Base-by-base conservation (phyloP, 345 rosid genomes). In the Boechera stricta region DNA sequence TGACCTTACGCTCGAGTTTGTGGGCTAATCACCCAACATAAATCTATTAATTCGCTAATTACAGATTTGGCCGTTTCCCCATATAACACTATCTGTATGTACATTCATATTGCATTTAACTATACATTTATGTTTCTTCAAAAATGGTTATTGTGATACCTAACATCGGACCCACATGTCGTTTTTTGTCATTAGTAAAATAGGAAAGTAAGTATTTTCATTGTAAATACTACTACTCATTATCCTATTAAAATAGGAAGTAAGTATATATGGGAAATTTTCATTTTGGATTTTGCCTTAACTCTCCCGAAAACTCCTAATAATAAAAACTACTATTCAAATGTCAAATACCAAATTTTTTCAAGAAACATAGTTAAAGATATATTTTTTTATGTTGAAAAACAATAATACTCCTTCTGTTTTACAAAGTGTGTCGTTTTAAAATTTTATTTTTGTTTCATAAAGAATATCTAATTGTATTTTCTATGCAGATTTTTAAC, bases 131-230 rank as follows among this genome's bases (percentile, higher is more conserved):
- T 54, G 64, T 35, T 44, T 33, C 64, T 52, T 53, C 49, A 32
- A 41, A 53, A 41, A 62, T 42, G 64, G 64, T 61, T 53, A 76
- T 69, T 60, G 24, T 62, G 49, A 42, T 53, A 69, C 75, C 80
- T 62, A 69, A 77, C 71, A 24, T 42, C 54, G 64, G 80, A 77
- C 80, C 75, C 65, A 61, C 64, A 54, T 69, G 75, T 54, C 69
- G 35, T 12, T 4, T 31, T 63, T 64, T 31, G 12, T 42, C 77
- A 18, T 74, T 41, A 48, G 53, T 8, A 57, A 6, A 6, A 16
- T 36, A 32, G 38, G 0, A 21, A 57, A 36, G 10, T 10, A 36
- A 36, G 3, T 36, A 3, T 38, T 31, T 39, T 39, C 12, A 38
- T 38, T 38, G 41, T 6, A 35, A 5, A 33, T 33, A 28, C 29